Evolutionary conservation across 2,329 filamentous ascomycete genomes (phyloP).

Genomic region (Aureobasidium lini): DNA sequence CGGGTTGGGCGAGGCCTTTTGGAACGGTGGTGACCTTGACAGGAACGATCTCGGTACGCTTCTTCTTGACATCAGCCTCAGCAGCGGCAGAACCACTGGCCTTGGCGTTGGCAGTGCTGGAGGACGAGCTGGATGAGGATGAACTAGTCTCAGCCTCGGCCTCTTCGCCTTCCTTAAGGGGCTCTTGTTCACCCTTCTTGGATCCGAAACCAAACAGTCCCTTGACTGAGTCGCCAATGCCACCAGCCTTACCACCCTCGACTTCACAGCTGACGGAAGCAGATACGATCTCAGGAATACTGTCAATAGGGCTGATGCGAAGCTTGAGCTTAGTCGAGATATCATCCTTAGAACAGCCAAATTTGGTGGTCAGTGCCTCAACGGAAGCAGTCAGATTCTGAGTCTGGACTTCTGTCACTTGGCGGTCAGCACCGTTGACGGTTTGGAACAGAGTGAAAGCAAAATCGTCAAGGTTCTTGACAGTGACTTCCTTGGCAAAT

Average conservation of each 20-base stretch:
- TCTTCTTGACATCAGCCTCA: slow-evolving; percentile 26
- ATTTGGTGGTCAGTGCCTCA: slow-evolving; percentile 67
- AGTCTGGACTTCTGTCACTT: slow-evolving; percentile 61
- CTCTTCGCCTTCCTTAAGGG: slow-evolving; percentile 52
- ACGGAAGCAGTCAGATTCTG: slow-evolving; percentile 81
- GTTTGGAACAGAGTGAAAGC: slow-evolving; percentile 72
- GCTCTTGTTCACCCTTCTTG: slow-evolving; percentile 75
- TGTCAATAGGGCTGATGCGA: slow-evolving; percentile 63
- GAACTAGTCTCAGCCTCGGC: slow-evolving; percentile 29
- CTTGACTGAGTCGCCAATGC: slow-evolving; percentile 89
- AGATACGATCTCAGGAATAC: slow-evolving; percentile 69
- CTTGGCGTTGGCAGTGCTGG: slow-evolving; percentile 39
- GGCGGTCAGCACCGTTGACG: slow-evolving; percentile 49
- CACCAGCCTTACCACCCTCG: slow-evolving; percentile 67
- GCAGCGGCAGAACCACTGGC: slow-evolving; percentile 34
- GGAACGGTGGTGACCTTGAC: slow-evolving; percentile 40
- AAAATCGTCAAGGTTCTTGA: slow-evolving; percentile 78
- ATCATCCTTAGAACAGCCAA: slow-evolving; percentile 67
- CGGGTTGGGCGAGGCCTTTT: slow-evolving; percentile 47
- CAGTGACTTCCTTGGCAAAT: slow-evolving; percentile 72
- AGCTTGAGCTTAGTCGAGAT: slow-evolving; percentile 75
- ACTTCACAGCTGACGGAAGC: slow-evolving; percentile 81
- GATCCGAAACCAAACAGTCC: slow-evolving; percentile 91
- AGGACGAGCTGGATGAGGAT: slow-evolving; percentile 31
- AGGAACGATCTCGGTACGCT: slow-evolving; percentile 45